Evolutionary conservation across 1,284 basidiomycete species (phyloP).

Genomic region (Trichosporon ovoides): DNA sequence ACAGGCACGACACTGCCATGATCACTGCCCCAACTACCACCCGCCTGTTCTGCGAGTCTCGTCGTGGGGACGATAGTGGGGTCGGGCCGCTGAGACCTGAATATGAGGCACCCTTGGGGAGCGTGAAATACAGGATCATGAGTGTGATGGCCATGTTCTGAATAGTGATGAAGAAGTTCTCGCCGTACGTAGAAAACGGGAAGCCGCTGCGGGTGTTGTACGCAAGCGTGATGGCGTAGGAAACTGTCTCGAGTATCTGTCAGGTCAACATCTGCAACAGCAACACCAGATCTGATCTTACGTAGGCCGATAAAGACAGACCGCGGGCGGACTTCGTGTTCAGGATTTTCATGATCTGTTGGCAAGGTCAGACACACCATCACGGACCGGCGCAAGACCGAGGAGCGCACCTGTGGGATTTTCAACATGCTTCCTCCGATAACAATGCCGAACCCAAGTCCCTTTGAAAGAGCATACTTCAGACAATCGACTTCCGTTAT

Average conservation of each 20-base stretch:
- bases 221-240: conserved; percentile 78
- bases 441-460: conserved; percentile 85
- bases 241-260: conserved; percentile 65
- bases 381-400: conserved; percentile 52
- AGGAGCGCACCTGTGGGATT: conserved; percentile 66
- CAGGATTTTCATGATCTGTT: conserved; percentile 54
- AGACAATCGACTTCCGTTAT: conserved; percentile 77
- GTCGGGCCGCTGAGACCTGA: conserved; percentile 9
- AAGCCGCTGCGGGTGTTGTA: conserved; percentile 78
- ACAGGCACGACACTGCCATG: conserved; percentile 49
- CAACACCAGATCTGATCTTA: conserved; percentile 32
- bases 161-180: conserved; percentile 79
- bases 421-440: conserved; percentile 90
- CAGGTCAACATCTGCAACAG: not conserved
- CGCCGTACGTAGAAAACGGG: conserved; percentile 93
- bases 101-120: conserved; percentile 10
- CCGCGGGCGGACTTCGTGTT: conserved; percentile 67
- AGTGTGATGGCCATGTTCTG: conserved; percentile 78
- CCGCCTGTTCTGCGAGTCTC: conserved; percentile 1
- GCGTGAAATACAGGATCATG: conserved; percentile 62
- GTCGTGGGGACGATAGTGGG: not conserved
- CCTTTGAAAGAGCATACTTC: conserved; percentile 87
- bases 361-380: conserved; percentile 50
- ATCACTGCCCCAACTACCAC: conserved; percentile 49
- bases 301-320: conserved; percentile 71